Base-by-base conservation (phyloP, 306 rosid species). In the Citrullus amarus region DNA sequence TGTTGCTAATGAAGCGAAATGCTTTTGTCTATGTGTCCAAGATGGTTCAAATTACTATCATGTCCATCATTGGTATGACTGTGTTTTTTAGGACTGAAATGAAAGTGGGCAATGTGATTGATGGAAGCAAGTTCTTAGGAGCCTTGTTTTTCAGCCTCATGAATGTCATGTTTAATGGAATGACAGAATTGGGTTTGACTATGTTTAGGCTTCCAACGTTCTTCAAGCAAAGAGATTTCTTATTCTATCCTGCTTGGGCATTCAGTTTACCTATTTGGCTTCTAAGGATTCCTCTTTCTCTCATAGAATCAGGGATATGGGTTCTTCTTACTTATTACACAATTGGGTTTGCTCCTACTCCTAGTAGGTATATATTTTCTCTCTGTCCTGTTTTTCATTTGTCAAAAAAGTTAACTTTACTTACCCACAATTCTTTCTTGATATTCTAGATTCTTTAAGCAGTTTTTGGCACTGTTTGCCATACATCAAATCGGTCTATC, bases 181-280 rank as follows among this genome's bases (percentile, higher is more conserved):
- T 86, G 84, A 82, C 96, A 46, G 98, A 93, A 79, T 76, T 85
- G 28, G 79, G 80, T 54, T 86, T 90, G 89, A 90, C 91, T 15
- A 38, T 91, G 63, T 69, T 82, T 15, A 86, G 91, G 80, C 91
- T 93, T 79, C 91, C 89, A 48, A 92, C 91, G 8, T 93, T 89
- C 62, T 88, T 41, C 78, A 91, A 87, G 77, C 98, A 93, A 56
- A 89, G 98, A 69, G 95, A 91, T 81, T 84, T 84, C 82, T 77
- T 84, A 84, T 91, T 93, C 82, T 93, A 61, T 79, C 97, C 97
- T 12, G 92, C 92, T 14, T 93, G 98, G 98, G 93, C 93, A 1
- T 91, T 91, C 65, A 89, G 60, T 1, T 56, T 93, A 13, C 98
- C 96, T 6, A 88, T 93, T 80, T 93, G 88, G 92, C 51, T 90